A percentile compares a stretch with the other conserved stretches of the same genome.
Evolutionary conservation across 768 basidiomycete genomes (phyloP).

Genomic region (Russula sp.): DNA sequence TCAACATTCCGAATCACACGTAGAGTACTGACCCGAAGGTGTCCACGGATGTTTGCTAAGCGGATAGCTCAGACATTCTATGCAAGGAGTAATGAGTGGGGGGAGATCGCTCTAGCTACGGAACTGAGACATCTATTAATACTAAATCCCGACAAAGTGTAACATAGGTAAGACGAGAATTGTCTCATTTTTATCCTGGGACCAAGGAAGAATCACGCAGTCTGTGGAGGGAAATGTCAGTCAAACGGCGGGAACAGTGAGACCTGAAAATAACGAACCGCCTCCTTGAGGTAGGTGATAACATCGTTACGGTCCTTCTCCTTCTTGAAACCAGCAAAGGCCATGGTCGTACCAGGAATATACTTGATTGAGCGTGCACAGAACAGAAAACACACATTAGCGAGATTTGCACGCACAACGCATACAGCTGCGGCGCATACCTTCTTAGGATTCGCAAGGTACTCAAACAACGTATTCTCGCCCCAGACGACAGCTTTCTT

Average conservation of each 20-base stretch:
- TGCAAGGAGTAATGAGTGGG: conserved; percentile 22
- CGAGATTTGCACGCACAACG: background rate
- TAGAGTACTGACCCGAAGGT: no score
- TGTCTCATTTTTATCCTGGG: conserved; percentile 25
- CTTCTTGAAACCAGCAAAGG: conserved; percentile 98
- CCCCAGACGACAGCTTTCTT: conserved; percentile 91
- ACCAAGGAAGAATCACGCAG: conserved; percentile 32
- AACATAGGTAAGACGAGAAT: conserved; percentile 30
- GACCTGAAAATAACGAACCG: conserved; percentile 46
- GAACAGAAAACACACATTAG: background rate
- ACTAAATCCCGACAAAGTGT: conserved; percentile 36
- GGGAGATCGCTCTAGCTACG: conserved; percentile 11
- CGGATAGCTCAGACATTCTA: background rate
- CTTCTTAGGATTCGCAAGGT: conserved; percentile 97
- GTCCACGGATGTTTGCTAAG: background rate
- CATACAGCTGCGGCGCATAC: conserved; percentile 42
- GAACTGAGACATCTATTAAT: conserved; percentile 36
- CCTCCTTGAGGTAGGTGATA: conserved; percentile 75
- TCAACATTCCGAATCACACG: background rate
- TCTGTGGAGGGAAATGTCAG: conserved; percentile 23
- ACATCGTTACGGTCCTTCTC: conserved; percentile 96
- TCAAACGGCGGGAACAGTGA: background rate
- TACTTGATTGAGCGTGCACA: conserved; percentile 52
- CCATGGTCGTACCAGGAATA: conserved; percentile 98
- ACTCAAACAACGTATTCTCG: conserved; percentile 89